These are phyloP conservation scores for Vigna trinervia DNA, from an alignment of 306 rosid species.

Conservation along the genomic window DNA sequence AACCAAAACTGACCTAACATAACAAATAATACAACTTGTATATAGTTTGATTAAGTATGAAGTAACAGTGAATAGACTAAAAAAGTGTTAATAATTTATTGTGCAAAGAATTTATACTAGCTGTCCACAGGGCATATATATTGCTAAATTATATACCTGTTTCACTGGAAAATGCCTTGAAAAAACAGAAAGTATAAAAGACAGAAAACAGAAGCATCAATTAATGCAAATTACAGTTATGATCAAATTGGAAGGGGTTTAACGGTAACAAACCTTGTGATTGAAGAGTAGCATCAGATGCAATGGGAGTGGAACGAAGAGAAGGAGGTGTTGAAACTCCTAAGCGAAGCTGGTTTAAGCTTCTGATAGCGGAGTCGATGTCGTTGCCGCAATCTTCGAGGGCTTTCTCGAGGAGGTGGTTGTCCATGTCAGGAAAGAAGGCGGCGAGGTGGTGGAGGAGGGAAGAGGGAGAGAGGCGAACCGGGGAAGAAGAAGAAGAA, in stretches of 20 bases:
- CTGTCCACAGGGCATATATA: neutral
- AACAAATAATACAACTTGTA: too few relatives aligned
- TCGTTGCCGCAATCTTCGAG: conserved; percentile 81
- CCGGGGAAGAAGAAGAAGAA: neutral
- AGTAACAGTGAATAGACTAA: neutral
- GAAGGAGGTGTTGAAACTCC: conserved; percentile 46
- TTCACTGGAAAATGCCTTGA: neutral
- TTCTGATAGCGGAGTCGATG: conserved; percentile 77
- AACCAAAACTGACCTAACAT: neutral
- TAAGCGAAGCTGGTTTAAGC: conserved; percentile 71
- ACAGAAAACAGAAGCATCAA: too few relatives aligned
- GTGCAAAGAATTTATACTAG: neutral
- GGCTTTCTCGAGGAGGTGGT: conserved; percentile 74
- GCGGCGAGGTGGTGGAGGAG: conserved; percentile 62
- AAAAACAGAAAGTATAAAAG: too few relatives aligned
- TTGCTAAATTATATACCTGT: neutral
- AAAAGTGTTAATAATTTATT: neutral
- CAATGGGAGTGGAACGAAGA: neutral
- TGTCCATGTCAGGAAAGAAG: conserved; percentile 81
- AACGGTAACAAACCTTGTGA: neutral
- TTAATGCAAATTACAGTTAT: neutral
- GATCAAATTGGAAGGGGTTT: neutral
- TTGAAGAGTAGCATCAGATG: neutral
- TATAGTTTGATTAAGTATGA: neutral
- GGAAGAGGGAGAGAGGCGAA: conserved; percentile 23